Conservation (phyloP, 1,139 yeast genomes). For the Meyerozyma carpophila region DNA sequence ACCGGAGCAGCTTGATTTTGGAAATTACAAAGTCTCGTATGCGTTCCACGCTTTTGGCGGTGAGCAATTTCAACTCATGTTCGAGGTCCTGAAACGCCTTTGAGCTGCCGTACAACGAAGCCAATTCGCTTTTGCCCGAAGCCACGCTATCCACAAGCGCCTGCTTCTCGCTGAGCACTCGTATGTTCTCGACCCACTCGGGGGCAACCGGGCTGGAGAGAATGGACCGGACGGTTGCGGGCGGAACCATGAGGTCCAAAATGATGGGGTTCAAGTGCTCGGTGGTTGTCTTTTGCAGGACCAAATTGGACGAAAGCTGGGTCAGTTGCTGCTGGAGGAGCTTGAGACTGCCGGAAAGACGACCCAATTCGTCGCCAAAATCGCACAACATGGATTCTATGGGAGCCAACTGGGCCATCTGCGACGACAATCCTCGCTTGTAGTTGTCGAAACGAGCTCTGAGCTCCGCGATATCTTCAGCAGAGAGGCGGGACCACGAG, state of each 20-base stretch:
- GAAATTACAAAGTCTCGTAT: conserved; percentile 63
- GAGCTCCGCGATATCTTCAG: neutral
- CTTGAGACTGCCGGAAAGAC: conserved; percentile 56
- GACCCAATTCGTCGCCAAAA: conserved; percentile 54
- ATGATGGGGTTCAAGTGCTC: conserved; percentile 64
- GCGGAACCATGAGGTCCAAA: conserved; percentile 70
- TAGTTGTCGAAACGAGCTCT: neutral
- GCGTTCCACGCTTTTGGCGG: conserved; percentile 60
- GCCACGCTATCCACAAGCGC: conserved; percentile 35
- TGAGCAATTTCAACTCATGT: conserved; percentile 36
- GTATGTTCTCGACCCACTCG: conserved; percentile 56
- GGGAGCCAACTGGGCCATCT: conserved; percentile 18
- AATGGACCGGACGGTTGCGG: conserved; percentile 51
- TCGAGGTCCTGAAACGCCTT: conserved; percentile 31
- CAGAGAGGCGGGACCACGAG: neutral
- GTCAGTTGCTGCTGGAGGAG: conserved; percentile 50
- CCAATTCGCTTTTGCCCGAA: conserved; percentile 5
- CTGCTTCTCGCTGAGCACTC: conserved; percentile 51
- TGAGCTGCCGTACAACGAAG: conserved; percentile 21
- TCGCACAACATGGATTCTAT: conserved; percentile 36
- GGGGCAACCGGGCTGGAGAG: conserved; percentile 41
- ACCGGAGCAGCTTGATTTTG: conserved; percentile 61
- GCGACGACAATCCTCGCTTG: neutral
- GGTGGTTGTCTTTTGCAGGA: conserved; percentile 50
- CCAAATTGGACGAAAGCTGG: conserved; percentile 31